These are phyloP conservation scores for Litsea cubeba DNA, from an alignment of 164 flowering plant genomes.

Conservation along the genomic window DNA sequence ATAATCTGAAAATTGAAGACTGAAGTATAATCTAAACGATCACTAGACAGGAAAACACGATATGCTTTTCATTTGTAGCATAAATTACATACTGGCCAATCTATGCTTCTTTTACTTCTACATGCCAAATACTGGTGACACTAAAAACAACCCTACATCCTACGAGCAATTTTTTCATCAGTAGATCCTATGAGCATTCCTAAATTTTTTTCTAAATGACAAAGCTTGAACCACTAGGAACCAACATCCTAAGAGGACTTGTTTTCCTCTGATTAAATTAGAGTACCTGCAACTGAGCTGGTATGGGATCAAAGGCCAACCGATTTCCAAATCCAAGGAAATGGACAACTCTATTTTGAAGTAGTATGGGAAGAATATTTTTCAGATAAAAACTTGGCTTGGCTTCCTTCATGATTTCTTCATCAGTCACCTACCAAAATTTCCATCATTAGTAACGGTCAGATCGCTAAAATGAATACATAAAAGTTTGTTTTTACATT, in stretches of 20 bases:
- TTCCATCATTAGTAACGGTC: conserved; percentile 7
- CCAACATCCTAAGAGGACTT: neutral
- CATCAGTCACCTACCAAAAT: conserved; percentile 68
- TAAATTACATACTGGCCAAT: too few relatives aligned
- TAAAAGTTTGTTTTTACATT: neutral
- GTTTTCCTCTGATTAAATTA: neutral
- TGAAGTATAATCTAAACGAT: too few relatives aligned
- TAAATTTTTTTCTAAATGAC: neutral
- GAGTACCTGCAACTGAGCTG: conserved; percentile 81
- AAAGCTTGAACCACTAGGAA: neutral
- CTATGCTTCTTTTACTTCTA: too few relatives aligned
- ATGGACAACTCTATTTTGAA: conserved; percentile 75
- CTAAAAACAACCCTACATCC: too few relatives aligned
- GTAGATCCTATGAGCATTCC: neutral
- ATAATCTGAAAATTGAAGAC: too few relatives aligned
- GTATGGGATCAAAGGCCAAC: conserved; percentile 91
- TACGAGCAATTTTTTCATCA: too few relatives aligned
- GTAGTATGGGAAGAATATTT: conserved; percentile 76
- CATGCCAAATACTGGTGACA: too few relatives aligned
- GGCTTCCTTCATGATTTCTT: conserved; percentile 74
- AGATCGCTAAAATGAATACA: neutral
- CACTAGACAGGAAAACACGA: too few relatives aligned
- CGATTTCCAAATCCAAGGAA: conserved; percentile 95
- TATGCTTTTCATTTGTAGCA: too few relatives aligned
- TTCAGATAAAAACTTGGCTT: conserved; percentile 76